Base-by-base conservation (phyloP, 441 rosid genomes). In the Adansonia grandidieri region DNA sequence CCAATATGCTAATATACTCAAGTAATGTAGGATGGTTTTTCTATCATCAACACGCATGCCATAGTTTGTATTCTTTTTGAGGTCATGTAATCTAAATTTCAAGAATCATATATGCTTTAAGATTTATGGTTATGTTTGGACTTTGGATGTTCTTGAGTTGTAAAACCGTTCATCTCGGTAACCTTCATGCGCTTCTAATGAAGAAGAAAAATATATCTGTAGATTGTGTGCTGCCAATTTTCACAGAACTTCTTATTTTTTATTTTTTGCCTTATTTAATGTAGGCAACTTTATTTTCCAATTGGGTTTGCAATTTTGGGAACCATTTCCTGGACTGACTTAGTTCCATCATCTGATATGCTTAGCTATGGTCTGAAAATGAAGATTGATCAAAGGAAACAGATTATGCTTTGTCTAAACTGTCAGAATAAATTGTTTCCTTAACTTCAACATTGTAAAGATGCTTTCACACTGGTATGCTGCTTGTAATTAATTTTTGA, bases 31-130 rank as follows among this genome's bases (percentile, higher is more conserved):
- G 53, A 66, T 24, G 1, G 28, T 17, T 42, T 42, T 66, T 50
- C 44, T 51, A 51, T 50, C 22, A 70, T 70, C 61, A 70, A 50
- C 45, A 51, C 42, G 60, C 60, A 70, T 3, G 42, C 44, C 58
- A 70, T 24, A 24, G 10, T 28, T 70, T 70, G 15, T 50, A 24
- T 14, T 51, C 44, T 13, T 70, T 50, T 51, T 28, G 22, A 70
- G 60, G 22, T 70, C 58, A 14, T 70, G 40, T 24, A 14, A 51
- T n/a, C 15, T 51, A 15, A 71, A 1, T 1, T 62, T 32, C 45
- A 28, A 32, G 67, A 63, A 47, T 22, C 22, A 69, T 69, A 47
- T 47, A 48, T 47, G 57, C 56, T 48, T 67, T 67, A 50, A 48
- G 44, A 22, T 69, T 53, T 15, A 28, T 28, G 74, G 61, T 28